Percentiles rank a stretch among this genome's conserved stretches.
Conservation (phyloP, 768 basidiomycete species). For the Panus rudis region DNA sequence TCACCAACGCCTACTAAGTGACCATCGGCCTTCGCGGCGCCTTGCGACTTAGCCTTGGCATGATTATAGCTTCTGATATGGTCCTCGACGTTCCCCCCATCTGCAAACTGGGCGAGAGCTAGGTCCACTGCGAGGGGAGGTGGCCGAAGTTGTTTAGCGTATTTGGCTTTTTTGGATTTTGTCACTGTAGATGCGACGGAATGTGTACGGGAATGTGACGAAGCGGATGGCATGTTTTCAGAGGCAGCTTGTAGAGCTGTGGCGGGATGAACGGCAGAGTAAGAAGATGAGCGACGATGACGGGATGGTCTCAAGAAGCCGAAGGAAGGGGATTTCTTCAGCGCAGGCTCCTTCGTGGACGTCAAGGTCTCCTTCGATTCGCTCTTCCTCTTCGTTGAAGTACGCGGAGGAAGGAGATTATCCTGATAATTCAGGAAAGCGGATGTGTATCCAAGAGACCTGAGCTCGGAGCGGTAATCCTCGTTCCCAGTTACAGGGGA, state of each 20-base stretch:
- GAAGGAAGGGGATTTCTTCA: not conserved
- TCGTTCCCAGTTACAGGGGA: slow-evolving; percentile 4
- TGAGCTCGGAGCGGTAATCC: slow-evolving; percentile 5
- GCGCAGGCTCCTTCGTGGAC: not conserved
- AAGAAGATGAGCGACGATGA: not conserved
- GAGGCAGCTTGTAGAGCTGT: not conserved
- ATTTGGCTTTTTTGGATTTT: slow-evolving; percentile 8
- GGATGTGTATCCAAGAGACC: slow-evolving; percentile 8
- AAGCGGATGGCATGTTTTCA: no score
- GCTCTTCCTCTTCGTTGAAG: no score
- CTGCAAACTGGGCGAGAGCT: slow-evolving; percentile 14
- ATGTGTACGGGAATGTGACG: slow-evolving; percentile 1
- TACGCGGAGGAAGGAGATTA: slow-evolving; percentile 1
- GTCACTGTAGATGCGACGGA: slow-evolving; percentile 1
- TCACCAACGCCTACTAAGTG: slow-evolving; percentile 5
- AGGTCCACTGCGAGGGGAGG: slow-evolving; percentile 8
- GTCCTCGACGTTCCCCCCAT: slow-evolving; percentile 10
- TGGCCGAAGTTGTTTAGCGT: slow-evolving; percentile 3
- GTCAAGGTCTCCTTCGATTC: not conserved
- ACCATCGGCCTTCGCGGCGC: slow-evolving; percentile 7
- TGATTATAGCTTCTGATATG: slow-evolving; percentile 9
- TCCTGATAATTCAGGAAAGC: slow-evolving; percentile 8
- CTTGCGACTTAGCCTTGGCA: slow-evolving; percentile 6
- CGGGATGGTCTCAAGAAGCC: slow-evolving; percentile 1
- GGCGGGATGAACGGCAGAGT: not conserved